Evolutionary conservation across 2,329 filamentous ascomycete genomes (phyloP), one percentile per base, ranked within the genome.

Genomic region (Thelonectria rubi): DNA sequence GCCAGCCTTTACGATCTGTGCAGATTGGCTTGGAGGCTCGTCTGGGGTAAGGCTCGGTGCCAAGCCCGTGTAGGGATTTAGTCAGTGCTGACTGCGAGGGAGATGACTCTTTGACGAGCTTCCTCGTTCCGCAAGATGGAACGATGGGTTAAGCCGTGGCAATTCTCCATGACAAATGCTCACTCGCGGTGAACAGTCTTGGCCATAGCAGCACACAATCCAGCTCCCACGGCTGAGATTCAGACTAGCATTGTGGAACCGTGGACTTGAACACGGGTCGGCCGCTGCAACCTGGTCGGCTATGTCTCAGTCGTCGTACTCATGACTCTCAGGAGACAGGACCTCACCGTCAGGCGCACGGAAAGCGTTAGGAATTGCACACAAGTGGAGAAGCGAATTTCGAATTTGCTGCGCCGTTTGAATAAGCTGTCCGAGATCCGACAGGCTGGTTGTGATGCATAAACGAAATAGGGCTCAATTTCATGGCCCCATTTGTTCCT

Each of bases 1-100:
- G 9, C 42, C 12, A 17, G 30, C 12, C n/a, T 20, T 47, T 20
- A 30, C 55, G 55, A 58, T 58, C 55, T 15, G 5, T 26, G 30
- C 26, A 58, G 55, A 58, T 58, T 58, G 47, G 49, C 47, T 45
- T 18, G n/a, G 18, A 26, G 24, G 10, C 17, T 55, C 53, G 32
- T 47, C 53, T 26, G 43, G 53, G 43, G 43, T 47, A 45, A 26
- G 32, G 9, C 10, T 17, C n/a, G 9, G 3, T 42, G 39, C 39
- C 39, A 42, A 42, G 39, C 39, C n/a, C 39, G 39, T 42, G 17
- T 17, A 17, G 39, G n/a, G 9, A 42, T 17, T 42, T 42, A 42
- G 39, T 42, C 39, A 42, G 37, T 42, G 39, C 42, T 20, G 20
- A 12, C 11, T 18, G 17, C 5, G 10, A 4, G 15, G 14, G 34